phyloP scores from a whole-genome alignment of 2,329 filamentous ascomycete genomes.

The Aspergillus vadensis region DNA sequence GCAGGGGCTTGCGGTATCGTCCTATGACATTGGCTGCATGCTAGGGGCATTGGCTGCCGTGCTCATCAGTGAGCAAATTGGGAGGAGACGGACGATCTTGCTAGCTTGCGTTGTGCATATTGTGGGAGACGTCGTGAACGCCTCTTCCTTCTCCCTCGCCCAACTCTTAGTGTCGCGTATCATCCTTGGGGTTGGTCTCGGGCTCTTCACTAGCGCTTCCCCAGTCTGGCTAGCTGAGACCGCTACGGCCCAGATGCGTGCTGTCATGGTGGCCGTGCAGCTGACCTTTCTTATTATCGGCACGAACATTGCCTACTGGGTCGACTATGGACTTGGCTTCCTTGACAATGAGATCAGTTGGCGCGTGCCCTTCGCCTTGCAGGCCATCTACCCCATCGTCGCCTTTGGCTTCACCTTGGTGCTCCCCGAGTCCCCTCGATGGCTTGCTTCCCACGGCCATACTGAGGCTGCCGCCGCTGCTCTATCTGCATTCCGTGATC shows the following conservation, averaged over 20 bases:
- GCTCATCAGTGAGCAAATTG: neutral
- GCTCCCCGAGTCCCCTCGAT: neutral
- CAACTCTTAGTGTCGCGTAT: neutral
- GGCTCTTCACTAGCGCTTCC: neutral
- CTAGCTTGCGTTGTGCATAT: neutral
- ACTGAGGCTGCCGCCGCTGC: neutral
- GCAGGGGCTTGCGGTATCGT: neutral
- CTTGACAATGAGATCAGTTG: neutral
- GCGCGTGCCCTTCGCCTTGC: neutral
- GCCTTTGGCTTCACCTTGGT: neutral
- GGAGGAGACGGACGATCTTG: neutral
- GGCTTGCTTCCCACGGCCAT: neutral
- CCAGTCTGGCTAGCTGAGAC: neutral
- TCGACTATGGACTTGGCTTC: neutral
- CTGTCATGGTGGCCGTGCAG: neutral
- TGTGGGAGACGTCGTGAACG: neutral
- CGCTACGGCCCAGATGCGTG: neutral
- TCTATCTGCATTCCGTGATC: neutral
- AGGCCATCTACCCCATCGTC: neutral
- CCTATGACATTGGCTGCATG: neutral
- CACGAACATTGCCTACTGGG: neutral
- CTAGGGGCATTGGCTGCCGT: neutral
- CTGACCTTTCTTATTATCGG: neutral
- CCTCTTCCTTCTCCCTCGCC: neutral
- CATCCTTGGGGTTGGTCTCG: neutral